Evolutionary conservation across 768 basidiomycete species (phyloP).

Genomic region (Cystoderma amianthinum): DNA sequence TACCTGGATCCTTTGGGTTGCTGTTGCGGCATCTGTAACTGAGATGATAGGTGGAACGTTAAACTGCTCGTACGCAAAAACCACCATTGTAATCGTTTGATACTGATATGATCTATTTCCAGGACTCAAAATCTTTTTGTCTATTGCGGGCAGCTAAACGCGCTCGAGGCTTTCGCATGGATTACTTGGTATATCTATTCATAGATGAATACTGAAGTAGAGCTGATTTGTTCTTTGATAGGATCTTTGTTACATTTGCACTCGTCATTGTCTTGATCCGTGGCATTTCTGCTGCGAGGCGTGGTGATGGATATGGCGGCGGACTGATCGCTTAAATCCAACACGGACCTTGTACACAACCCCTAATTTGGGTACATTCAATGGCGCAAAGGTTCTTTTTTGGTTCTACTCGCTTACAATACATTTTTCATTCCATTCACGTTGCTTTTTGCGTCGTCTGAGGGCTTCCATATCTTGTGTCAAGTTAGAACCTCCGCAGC

Average conservation of each 20-base stretch:
- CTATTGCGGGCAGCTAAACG: conserved; percentile 76
- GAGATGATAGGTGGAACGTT: conserved; percentile 58
- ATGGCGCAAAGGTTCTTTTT: not conserved
- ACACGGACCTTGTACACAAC: not conserved
- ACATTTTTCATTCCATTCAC: too few species aligned
- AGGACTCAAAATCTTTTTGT: conserved; percentile 36
- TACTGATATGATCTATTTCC: conserved; percentile 1
- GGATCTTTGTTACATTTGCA: conserved; percentile 59
- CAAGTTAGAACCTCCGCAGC: too few species aligned
- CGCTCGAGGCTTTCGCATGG: conserved; percentile 73
- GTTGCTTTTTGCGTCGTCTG: too few species aligned
- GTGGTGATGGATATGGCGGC: conserved; percentile 64
- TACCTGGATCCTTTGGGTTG: conserved; percentile 77
- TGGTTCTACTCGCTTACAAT: too few species aligned
- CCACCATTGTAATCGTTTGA: not conserved
- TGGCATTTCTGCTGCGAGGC: conserved; percentile 48
- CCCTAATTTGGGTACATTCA: not conserved
- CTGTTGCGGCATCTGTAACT: conserved; percentile 68
- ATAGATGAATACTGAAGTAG: too few species aligned
- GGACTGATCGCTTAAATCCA: conserved; percentile 8
- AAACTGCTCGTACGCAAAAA: conserved; percentile 53
- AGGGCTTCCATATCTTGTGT: too few species aligned
- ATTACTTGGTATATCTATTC: conserved; percentile 50
- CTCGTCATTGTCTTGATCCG: conserved; percentile 54
- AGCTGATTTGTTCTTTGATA: conserved; percentile 19